Evolutionary conservation across 179 eudicot species (phyloP).

Genomic region (Patellifolia procumbens): DNA sequence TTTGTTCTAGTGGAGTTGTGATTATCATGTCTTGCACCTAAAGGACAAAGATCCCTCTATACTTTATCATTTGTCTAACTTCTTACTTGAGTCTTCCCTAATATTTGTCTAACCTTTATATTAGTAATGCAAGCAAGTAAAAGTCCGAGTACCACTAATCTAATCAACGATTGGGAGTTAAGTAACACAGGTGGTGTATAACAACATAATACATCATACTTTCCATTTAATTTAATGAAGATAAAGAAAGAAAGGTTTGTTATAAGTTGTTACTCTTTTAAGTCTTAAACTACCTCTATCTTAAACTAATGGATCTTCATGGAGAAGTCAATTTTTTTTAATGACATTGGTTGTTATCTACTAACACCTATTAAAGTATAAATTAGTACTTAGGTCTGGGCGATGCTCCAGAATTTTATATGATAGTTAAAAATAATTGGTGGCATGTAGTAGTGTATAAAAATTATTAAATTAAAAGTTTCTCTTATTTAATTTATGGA

Average conservation of each 20-base stretch:
- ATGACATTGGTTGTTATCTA: too few relatives aligned
- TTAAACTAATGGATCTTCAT: not conserved
- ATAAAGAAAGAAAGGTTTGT: not conserved
- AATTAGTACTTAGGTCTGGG: too few relatives aligned
- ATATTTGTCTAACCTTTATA: not conserved
- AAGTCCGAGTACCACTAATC: not conserved
- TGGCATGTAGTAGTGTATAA: too few relatives aligned
- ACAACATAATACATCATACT: not conserved
- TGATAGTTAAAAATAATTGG: too few relatives aligned
- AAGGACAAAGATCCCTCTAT: not conserved
- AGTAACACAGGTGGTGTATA: not conserved
- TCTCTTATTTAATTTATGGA: too few relatives aligned
- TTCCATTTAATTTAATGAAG: not conserved
- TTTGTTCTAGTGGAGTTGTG: slow-evolving; percentile 1
- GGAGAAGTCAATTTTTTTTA: not conserved
- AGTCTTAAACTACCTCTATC: not conserved
- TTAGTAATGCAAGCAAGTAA: not conserved
- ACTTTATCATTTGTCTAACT: not conserved
- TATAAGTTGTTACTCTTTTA: not conserved
- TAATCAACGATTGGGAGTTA: not conserved
- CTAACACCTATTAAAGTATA: too few relatives aligned
- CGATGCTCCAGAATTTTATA: too few relatives aligned
- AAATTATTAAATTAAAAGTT: too few relatives aligned
- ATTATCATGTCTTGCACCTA: slow-evolving; percentile 2
- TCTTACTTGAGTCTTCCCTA: not conserved